Evolutionary conservation across 2,329 filamentous ascomycete genomes (phyloP).

Genomic region (Erysiphe pulchra): DNA sequence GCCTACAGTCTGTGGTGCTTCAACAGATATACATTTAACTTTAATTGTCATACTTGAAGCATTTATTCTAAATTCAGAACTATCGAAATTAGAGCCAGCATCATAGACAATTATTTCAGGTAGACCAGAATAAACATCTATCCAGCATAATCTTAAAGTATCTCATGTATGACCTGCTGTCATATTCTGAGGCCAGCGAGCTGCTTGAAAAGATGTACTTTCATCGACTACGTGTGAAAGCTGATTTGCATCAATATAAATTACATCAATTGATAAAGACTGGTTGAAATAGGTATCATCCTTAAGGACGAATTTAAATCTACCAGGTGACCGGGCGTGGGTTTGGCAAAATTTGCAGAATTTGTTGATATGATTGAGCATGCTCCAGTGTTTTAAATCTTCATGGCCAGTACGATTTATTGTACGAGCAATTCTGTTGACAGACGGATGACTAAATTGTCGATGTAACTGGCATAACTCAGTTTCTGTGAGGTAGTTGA

Average conservation of each 20-base stretch:
- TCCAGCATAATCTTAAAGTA: background rate
- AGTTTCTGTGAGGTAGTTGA: background rate
- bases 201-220: background rate
- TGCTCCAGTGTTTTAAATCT: background rate
- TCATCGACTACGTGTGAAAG: background rate
- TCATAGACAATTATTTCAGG: background rate
- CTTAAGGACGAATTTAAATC: background rate
- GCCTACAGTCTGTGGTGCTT: background rate
- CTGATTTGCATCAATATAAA: conserved; percentile 1
- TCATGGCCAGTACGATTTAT: background rate
- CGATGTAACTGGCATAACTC: background rate
- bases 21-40: background rate
- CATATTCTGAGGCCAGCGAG: background rate
- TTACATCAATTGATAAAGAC: conserved; percentile 1
- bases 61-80: background rate
- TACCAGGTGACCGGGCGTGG: background rate
- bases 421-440: background rate
- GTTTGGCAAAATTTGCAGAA: background rate
- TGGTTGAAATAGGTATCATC: conserved; percentile 2
- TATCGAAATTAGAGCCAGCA: background rate
- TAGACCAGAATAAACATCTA: background rate
- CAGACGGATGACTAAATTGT: background rate
- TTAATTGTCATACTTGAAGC: background rate
- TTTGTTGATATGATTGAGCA: background rate
- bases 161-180: background rate